phyloP scores from a whole-genome alignment of 1,284 basidiomycete genomes.

The Naganishia sp. region DNA sequence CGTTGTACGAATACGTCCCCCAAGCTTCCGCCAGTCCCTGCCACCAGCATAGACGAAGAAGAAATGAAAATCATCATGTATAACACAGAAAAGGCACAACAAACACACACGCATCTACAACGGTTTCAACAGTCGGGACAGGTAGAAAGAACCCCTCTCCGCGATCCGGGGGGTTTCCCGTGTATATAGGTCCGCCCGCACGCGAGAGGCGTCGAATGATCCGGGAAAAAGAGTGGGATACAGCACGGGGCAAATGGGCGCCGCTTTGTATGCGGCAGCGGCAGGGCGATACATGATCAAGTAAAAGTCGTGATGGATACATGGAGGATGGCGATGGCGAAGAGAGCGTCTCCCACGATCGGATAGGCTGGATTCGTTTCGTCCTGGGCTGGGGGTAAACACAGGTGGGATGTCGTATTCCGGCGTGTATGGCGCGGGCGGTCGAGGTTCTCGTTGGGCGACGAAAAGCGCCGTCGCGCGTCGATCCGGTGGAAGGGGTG shows the following conservation, averaged over 20 bases:
- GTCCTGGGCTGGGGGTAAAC: too few relatives aligned
- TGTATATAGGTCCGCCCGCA: neutral
- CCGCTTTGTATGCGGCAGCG: constrained; percentile 14
- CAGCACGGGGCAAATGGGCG: neutral
- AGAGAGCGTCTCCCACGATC: too few relatives aligned
- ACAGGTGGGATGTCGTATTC: too few relatives aligned
- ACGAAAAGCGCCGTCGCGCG: too few relatives aligned
- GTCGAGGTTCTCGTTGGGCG: too few relatives aligned
- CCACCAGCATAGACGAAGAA: too few relatives aligned
- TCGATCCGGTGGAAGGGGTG: too few relatives aligned
- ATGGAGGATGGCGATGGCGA: neutral
- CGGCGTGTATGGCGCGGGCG: too few relatives aligned
- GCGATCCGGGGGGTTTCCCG: neutral
- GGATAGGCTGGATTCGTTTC: too few relatives aligned
- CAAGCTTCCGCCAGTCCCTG: too few relatives aligned
- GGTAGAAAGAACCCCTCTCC: neutral
- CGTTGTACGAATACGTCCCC: neutral
- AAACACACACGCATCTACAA: neutral
- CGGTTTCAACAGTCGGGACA: neutral
- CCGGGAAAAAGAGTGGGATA: neutral
- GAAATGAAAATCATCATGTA: neutral
- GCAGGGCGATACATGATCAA: neutral
- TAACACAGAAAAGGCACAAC: neutral
- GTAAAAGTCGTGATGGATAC: constrained; percentile 11
- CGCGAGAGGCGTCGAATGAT: too few relatives aligned